These are phyloP conservation scores for Aspergillus thermomutatus DNA, from an alignment of 2,329 filamentous ascomycete genomes.

Conservation along the genomic window DNA sequence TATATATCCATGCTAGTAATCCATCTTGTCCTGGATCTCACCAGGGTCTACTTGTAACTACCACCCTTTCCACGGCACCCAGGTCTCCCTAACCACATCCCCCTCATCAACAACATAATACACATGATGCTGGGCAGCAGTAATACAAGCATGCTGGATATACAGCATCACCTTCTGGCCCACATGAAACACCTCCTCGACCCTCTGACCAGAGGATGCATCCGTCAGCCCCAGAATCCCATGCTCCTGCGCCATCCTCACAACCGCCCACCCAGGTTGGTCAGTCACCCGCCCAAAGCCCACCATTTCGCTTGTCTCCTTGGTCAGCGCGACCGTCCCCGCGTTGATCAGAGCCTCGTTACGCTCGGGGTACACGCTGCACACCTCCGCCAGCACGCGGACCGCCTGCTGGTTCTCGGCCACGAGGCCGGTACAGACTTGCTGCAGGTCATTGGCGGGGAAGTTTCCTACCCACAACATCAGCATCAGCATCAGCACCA, in stretches of 20 bases:
- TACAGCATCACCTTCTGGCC: conserved; percentile 68
- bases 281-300: conserved; percentile 65
- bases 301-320: conserved; percentile 70
- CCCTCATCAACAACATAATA: conserved; percentile 66
- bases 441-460: conserved; percentile 71
- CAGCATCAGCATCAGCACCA: background rate
- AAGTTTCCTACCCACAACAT: conserved; percentile 46
- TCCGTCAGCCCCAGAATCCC: conserved; percentile 61
- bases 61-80: conserved; percentile 28
- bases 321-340: conserved; percentile 65
- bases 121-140: conserved; percentile 65
- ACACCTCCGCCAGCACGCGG: conserved; percentile 65
- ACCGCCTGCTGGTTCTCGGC: conserved; percentile 22
- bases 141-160: conserved; percentile 79
- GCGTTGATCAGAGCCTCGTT: conserved; percentile 67
- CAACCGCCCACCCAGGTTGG: conserved; percentile 60
- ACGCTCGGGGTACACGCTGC: conserved; percentile 60
- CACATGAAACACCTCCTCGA: conserved; percentile 49
- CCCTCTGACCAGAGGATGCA: conserved; percentile 34
- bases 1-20: background rate
- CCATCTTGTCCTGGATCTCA: background rate
- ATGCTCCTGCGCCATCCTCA: conserved; percentile 74
- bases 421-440: conserved; percentile 66
- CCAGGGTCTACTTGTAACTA: background rate
- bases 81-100: conserved; percentile 22